Evolutionary conservation across 1,284 basidiomycete genomes (phyloP), one percentile per base, ranked within the genome.

Genomic region (Austroboletus sp.): DNA sequence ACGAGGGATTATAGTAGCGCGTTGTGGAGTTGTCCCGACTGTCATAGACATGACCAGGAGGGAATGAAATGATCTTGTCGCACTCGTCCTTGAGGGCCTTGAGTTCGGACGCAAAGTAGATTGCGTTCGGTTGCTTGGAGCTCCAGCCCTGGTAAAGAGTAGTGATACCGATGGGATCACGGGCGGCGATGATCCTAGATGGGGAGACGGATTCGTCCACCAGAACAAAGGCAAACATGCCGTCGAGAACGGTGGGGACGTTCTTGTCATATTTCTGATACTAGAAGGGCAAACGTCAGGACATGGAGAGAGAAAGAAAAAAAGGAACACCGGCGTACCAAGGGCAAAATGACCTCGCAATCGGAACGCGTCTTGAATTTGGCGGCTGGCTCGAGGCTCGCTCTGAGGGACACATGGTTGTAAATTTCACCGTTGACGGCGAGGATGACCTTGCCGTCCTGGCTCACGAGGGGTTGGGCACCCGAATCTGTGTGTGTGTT

Each of bases 391-490:
- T 76, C 81, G 56, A 94, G 71, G 23, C 68, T 70, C 48, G 85
- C 80, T 53, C 90, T 82, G 39, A 98, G 79, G 30, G 82, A 76
- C 49, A 91, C 71, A 66, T 98, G 91, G 76, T 98, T 99, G 78
- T 99, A 99, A 61, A 98, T 98, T 70, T 99, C 96, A 45, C 96
- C 96, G 70, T 98, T 99, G 65, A 98, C 96, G 49, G 90, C 84
- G 45, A 99, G 85, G 57, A 88, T 78, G 55, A 86, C 67, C 62
- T 87, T 89, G 47, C 85, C 86, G 58, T 98, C 92, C 40, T 88
- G 80, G 69, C 86, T 92, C 53, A 87, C 70, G 45, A 99, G 78
- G 17, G 96, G 96, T 66, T 99, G 96, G 32, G 96, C 96, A 57
- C 96, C 96, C 25, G 93, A 89, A 67, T 98, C 95, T 96, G 54